phyloP scores from a whole-genome alignment of 2,329 filamentous ascomycete species.

The Sclerotinia trifoliorum region DNA sequence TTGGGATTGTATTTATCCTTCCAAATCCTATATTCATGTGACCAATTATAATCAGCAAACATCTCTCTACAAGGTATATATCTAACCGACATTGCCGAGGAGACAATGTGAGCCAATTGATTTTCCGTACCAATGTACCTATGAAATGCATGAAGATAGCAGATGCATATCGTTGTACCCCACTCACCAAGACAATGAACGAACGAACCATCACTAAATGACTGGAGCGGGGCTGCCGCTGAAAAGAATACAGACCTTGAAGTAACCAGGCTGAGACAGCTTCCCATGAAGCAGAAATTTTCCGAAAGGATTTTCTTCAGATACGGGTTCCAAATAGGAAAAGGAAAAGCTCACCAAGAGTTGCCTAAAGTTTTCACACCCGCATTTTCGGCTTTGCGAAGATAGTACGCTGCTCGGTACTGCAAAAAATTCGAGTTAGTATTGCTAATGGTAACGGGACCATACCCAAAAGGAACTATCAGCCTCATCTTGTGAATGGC shows the following conservation, averaged over 20 bases:
- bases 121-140: slow-evolving; percentile 18
- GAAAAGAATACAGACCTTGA: slow-evolving; percentile 10
- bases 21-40: slow-evolving; percentile 67
- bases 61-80: slow-evolving; percentile 8
- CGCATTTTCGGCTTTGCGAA: slow-evolving; percentile 83
- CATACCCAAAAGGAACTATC: slow-evolving; percentile 30
- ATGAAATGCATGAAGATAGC: slow-evolving; percentile 9
- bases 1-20: slow-evolving; percentile 81
- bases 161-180: slow-evolving; percentile 20
- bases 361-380: slow-evolving; percentile 91
- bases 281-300: slow-evolving; percentile 10
- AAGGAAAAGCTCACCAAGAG: slow-evolving; percentile 69
- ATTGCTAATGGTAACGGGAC: background rate
- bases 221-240: slow-evolving; percentile 19
- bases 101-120: slow-evolving; percentile 18
- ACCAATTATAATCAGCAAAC: slow-evolving; percentile 15
- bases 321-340: background rate
- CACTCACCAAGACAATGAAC: slow-evolving; percentile 26
- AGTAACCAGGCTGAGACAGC: slow-evolving; percentile 13
- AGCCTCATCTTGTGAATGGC: slow-evolving; percentile 48
- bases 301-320: background rate
- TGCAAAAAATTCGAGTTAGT: slow-evolving; percentile 41
- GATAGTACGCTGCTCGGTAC: slow-evolving; percentile 84
- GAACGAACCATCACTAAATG: slow-evolving; percentile 25
- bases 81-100: slow-evolving; percentile 21